These are phyloP conservation scores for Teunomyces atbi DNA, from an alignment of 805 yeast species.

Conservation along the genomic window DNA sequence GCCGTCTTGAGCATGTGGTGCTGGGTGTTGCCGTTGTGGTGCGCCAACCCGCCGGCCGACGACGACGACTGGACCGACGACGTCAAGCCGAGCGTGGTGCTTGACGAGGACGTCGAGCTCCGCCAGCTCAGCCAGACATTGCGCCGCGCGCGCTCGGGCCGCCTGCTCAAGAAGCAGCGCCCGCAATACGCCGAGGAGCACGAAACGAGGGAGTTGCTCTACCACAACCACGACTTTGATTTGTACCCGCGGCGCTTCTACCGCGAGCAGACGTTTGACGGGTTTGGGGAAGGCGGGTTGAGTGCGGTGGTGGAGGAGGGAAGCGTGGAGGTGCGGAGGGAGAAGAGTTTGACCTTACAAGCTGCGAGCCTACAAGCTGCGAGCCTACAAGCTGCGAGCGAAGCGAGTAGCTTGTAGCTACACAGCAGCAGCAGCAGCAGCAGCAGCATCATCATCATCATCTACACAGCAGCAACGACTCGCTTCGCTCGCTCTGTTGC, in stretches of 20 bases:
- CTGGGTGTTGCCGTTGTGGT: conserved; percentile 47
- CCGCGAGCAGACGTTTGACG: conserved; percentile 26
- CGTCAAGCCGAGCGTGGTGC: conserved; percentile 4
- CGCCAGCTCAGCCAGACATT: conserved; percentile 36
- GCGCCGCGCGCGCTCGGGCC: conserved; percentile 27
- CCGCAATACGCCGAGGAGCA: conserved; percentile 13
- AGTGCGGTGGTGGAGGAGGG: not conserved
- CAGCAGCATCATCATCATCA: too few relatives aligned
- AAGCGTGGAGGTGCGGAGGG: not conserved
- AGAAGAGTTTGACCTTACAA: not conserved
- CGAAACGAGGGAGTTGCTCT: conserved; percentile 22
- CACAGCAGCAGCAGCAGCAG: not conserved
- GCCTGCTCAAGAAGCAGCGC: not conserved
- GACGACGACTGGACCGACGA: conserved; percentile 13
- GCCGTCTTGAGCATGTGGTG: conserved; percentile 24
- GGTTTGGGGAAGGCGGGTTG: conserved; percentile 1
- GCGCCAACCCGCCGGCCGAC: conserved; percentile 46
- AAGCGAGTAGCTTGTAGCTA: not conserved
- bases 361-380: not conserved
- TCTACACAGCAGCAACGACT: too few relatives aligned
- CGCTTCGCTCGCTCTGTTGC: too few relatives aligned
- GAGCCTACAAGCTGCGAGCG: not conserved
- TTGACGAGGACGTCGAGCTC: conserved; percentile 21
- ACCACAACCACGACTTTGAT: conserved; percentile 11
- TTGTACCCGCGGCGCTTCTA: conserved; percentile 10